Evolutionary conservation across 805 yeast genomes (phyloP).

Genomic region (Pichia eremophila): DNA sequence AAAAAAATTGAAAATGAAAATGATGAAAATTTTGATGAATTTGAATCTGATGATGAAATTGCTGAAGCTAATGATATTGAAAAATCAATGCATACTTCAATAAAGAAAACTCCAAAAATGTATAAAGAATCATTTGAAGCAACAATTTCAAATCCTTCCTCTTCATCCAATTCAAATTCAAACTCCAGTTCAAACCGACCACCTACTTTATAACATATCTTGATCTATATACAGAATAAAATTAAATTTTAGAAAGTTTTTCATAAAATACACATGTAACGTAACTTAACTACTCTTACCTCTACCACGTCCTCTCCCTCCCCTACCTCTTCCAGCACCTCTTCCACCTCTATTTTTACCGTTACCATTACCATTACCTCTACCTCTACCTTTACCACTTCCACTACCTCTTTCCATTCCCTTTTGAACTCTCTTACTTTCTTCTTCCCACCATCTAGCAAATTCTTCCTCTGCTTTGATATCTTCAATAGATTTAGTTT

Average conservation of each 20-base stretch:
- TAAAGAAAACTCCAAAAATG: slow-evolving; percentile 3
- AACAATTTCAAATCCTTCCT: not conserved
- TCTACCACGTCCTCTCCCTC: not conserved
- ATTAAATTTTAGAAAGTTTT: no score
- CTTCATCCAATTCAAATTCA: not conserved
- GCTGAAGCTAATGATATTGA: slow-evolving; percentile 4
- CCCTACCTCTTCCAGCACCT: not conserved
- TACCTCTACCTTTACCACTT: not conserved
- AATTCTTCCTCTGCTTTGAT: slow-evolving; percentile 76
- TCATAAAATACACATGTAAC: no score
- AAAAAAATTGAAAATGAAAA: not conserved
- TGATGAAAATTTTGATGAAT: not conserved
- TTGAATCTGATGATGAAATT: slow-evolving; percentile 4
- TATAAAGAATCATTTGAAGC: slow-evolving; percentile 9
- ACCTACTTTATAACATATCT: not conserved
- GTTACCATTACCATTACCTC: not conserved
- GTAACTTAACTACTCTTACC: not conserved
- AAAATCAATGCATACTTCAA: slow-evolving; percentile 3
- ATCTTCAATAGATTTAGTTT: slow-evolving; percentile 43
- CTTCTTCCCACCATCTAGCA: slow-evolving; percentile 82
- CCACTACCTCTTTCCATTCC: slow-evolving; percentile 18
- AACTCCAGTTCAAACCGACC: not conserved
- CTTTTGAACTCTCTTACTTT: slow-evolving; percentile 54
- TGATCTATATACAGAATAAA: not conserved
- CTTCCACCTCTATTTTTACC: not conserved